Percentiles rank a stretch among this genome's conserved stretches.
Evolutionary conservation across 306 rosid species (phyloP).

Genomic region (Crataegus laevigata): DNA sequence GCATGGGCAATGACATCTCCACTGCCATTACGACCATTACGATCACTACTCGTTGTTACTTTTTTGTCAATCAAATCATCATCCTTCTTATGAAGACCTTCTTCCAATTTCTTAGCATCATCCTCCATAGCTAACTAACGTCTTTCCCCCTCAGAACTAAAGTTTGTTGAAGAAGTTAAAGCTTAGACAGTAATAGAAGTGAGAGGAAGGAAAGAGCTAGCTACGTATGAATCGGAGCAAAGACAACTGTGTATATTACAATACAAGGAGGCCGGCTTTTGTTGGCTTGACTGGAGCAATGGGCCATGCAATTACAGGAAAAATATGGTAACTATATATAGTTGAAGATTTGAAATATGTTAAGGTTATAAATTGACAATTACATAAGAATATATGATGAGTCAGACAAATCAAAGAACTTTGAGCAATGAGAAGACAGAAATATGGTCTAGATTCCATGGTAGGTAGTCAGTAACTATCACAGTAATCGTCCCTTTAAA

Average conservation of each 20-base stretch:
- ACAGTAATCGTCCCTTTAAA: not conserved
- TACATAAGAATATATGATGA: not conserved
- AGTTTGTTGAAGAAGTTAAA: not conserved
- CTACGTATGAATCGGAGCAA: not conserved
- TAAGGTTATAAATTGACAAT: not conserved
- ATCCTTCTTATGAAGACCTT: constrained; percentile 24
- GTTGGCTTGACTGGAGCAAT: constrained; percentile 9
- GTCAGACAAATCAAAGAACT: constrained; percentile 18
- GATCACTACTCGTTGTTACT: not conserved
- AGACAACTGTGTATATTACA: constrained; percentile 15
- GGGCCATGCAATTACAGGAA: constrained; percentile 11
- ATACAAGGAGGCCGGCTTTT: constrained; percentile 54
- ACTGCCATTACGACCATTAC: not conserved
- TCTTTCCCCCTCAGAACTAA: not conserved
- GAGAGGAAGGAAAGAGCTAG: constrained; percentile 4
- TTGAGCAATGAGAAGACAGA: not conserved
- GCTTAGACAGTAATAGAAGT: not conserved
- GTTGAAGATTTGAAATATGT: too few species aligned
- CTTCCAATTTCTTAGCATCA: constrained; percentile 53
- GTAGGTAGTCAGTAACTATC: not conserved
- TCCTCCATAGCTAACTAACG: constrained; percentile 31
- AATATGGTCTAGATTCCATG: constrained; percentile 14
- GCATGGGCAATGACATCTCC: constrained; percentile 24
- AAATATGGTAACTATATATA: not conserved
- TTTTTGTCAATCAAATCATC: not conserved